These are phyloP conservation scores for Corynascus novoguineensis DNA, from an alignment of 495 filamentous ascomycete species.

Conservation along the genomic window DNA sequence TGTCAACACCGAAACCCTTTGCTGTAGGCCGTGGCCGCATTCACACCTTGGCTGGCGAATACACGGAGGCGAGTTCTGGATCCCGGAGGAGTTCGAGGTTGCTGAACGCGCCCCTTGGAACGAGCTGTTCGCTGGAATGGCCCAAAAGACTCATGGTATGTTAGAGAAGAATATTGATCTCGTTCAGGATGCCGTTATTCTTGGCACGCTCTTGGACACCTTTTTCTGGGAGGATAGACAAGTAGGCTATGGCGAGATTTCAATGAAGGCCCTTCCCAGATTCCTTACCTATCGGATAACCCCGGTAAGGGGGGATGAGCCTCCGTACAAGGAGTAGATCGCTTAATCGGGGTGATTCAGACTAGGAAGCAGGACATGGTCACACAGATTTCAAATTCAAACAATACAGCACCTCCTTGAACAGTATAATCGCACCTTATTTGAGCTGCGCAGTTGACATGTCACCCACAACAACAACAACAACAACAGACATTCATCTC, in stretches of 20 bases:
- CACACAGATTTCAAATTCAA: not conserved
- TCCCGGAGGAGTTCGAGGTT: conserved; percentile 13
- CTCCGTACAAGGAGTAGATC: conserved; percentile 12
- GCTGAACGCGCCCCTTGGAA: conserved; percentile 12
- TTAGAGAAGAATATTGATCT: conserved; percentile 11
- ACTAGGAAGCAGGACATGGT: not conserved
- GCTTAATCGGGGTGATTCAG: not conserved
- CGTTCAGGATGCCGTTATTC: conserved; percentile 10
- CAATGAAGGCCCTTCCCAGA: conserved; percentile 11
- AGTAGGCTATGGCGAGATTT: conserved; percentile 4
- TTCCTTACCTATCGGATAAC: conserved; percentile 18
- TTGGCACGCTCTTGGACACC: conserved; percentile 5
- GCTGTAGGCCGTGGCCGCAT: conserved; percentile 7
- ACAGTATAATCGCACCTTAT: not conserved
- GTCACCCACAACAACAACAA: no score
- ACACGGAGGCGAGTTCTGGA: conserved; percentile 13
- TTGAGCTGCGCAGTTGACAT: not conserved
- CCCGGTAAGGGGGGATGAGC: conserved; percentile 5
- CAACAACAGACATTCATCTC: no score
- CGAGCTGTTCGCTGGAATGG: conserved; percentile 12
- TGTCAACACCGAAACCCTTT: conserved; percentile 4
- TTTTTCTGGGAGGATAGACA: conserved; percentile 15
- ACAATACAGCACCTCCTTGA: not conserved
- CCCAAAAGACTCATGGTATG: not conserved
- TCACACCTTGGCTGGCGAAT: conserved; percentile 13